Evolutionary conservation across 495 filamentous ascomycete genomes (phyloP), one percentile per base, ranked within the genome.

Genomic region (Penicillium coprophilum): DNA sequence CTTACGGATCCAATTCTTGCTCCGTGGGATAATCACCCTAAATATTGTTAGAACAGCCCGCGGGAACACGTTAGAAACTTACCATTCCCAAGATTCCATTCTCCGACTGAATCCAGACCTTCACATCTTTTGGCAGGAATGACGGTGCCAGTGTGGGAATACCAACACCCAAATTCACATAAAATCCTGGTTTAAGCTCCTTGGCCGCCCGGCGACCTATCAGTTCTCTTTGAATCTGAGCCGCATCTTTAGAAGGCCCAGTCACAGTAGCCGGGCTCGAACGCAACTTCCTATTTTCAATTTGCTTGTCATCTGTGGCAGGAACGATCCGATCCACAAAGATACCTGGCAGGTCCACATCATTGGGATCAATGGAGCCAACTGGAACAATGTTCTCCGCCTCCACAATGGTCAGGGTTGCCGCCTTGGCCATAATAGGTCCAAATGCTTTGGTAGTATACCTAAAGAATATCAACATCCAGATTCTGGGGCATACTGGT

Each of bases 151-250:
- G 81, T 72, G 92, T 96, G 10, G 92, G 92, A 79, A 96, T 95
- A 69, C 92, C 92, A 67, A 96, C 92, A 27, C 92, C 92, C 15
- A 96, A 75, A 65, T 96, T 96, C 27, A 91, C 92, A 69, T 96
- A 96, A 80, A 89, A 94, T 57, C 92, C 92, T 58, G 94, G 89
- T 77, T 95, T 89, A 65, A 96, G 90, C 71, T 96, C 92, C 77
- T 92, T 95, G 10, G 92, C 92, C 0, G 92, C 91, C 36, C 92
- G 75, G 53, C 80, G 81, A 7, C 90, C 90, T 65, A 96, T 96
- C 4, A 87, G 77, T 68, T 93, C 89, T 50, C 92, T 79, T 75
- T 89, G 88, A 21, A 78, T 77, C 19, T 85, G 85, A 11, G 81
- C 82, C 39, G 85, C 81, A 21, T 84, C 85, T 2, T 77, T 80